A percentile compares a stretch with the other conserved stretches of the same genome.
phyloP scores from a whole-genome alignment of 2,329 filamentous ascomycete genomes.

The Penicillium sp. region DNA sequence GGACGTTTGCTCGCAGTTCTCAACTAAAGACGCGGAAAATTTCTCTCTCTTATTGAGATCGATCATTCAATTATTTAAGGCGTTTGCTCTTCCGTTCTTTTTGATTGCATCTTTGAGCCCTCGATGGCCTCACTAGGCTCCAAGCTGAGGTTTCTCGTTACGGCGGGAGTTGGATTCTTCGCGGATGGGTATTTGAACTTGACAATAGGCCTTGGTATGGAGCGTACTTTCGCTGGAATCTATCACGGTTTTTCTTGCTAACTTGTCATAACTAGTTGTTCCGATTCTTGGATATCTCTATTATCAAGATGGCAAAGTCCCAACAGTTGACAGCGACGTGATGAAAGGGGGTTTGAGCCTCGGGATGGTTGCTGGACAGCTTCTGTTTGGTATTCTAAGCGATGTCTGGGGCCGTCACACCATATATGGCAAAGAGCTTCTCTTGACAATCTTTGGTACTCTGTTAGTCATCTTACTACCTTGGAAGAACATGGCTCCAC shows the following conservation, averaged over 20 bases:
- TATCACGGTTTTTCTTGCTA: too few species aligned
- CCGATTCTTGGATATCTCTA: constrained; percentile 32
- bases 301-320: constrained; percentile 25
- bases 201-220: constrained; percentile 30
- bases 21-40: too few species aligned
- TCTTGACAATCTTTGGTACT: constrained; percentile 30
- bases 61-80: too few species aligned
- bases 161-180: constrained; percentile 31
- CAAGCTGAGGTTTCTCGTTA: constrained; percentile 28
- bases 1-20: too few species aligned
- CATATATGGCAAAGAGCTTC: constrained; percentile 32
- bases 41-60: too few species aligned
- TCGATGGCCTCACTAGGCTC: constrained; percentile 15
- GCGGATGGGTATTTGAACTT: constrained; percentile 34
- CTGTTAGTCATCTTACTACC: constrained; percentile 29
- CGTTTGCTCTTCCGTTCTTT: too few species aligned
- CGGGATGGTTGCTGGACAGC: constrained; percentile 33
- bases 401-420: constrained; percentile 31
- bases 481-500: constrained; percentile 19
- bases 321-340: constrained; percentile 20
- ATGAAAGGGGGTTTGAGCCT: constrained; percentile 29
- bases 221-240: neutral
- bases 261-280: constrained; percentile 19
- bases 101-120: neutral
- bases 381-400: constrained; percentile 31